These are phyloP conservation scores for Trypanosomatidae sp. DNA, from an alignment of 208 protist species.

Conservation along the genomic window DNA sequence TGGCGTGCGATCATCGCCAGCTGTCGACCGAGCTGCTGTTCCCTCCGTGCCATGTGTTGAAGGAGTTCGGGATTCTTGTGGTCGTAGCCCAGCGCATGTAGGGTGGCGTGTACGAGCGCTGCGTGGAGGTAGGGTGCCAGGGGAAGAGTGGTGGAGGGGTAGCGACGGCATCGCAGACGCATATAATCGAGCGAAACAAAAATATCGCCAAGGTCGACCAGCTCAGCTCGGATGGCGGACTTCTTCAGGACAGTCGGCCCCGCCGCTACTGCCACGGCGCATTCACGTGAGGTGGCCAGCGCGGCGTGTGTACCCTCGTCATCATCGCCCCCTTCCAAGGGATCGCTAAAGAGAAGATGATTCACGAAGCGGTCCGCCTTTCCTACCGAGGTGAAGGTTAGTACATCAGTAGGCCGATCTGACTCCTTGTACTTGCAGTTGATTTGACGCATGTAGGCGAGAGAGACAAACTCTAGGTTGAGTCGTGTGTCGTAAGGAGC, in stretches of 20 bases:
- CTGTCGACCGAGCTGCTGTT: constrained; percentile 52
- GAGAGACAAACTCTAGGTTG: constrained; percentile 45
- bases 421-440: constrained; percentile 44
- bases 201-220: constrained; percentile 67
- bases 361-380: constrained; percentile 28
- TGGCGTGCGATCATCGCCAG: constrained; percentile 40
- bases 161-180: constrained; percentile 25
- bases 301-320: background rate
- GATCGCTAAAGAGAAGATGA: constrained; percentile 45
- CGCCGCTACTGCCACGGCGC: background rate
- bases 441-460: constrained; percentile 52
- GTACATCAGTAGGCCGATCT: constrained; percentile 68
- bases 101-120: constrained; percentile 65
- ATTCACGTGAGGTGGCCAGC: background rate
- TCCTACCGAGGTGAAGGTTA: constrained; percentile 58
- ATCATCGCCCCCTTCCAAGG: background rate
- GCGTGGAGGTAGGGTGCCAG: constrained; percentile 62
- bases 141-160: constrained; percentile 45
- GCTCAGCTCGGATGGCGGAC: constrained; percentile 13
- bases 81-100: constrained; percentile 81
- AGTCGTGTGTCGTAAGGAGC: constrained; percentile 46
- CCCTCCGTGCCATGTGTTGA: constrained; percentile 55
- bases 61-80: constrained; percentile 61
- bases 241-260: background rate
- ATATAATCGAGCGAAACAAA: constrained; percentile 80